Evolutionary conservation across 768 basidiomycete genomes (phyloP), one percentile per base, ranked within the genome.

Genomic region (Pholiota conissans): DNA sequence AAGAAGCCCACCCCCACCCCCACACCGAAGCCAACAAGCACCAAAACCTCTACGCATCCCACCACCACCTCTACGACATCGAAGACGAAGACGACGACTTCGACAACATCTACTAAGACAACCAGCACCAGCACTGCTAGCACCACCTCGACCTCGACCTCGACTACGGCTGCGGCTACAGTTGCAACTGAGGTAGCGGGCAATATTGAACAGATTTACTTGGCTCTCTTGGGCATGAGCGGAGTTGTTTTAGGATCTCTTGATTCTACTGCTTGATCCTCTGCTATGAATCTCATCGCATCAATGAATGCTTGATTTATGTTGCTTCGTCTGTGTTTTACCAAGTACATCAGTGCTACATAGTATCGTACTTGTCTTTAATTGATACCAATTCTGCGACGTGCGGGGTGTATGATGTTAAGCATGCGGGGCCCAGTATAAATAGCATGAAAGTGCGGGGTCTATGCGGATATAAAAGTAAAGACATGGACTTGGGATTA

Each of bases 1-100:
- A 32, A 13, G 54, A 66, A 30, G 57, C 61, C 67, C 34, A 67
- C 61, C 5, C 42, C 63, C 2, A 61, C 60, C 3, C 55, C 61
- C 27, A 65, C 63, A 7, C 49, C 64, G n/a, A 29, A 48, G 42
- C 46, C 63, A 14, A 58, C 67, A 14, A 52, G 63, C 16, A 58
- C 66, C 4, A 64, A 68, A 8, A 50, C 63, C 20, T 8, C 34
- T n/a, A 56, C 42, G 14, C 55, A n/a, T 10, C 24, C 47, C 3
- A 49, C 30, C 42, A 32, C 29, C 29, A 32, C 42, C 27, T 46
- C 27, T 26, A 20, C 50, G 3, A 52, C 34, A 1, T 24, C 51
- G 20, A 50, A 34, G 35, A 51, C 59, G 8, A 49, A 61, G 16
- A 57, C 63, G 3, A 59, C 53, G 46, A 56, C 52, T 24, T 59